Evolutionary conservation across 1,284 basidiomycete species (phyloP), one percentile per base, ranked within the genome.

Genomic region (Ceratobasidium sp.): DNA sequence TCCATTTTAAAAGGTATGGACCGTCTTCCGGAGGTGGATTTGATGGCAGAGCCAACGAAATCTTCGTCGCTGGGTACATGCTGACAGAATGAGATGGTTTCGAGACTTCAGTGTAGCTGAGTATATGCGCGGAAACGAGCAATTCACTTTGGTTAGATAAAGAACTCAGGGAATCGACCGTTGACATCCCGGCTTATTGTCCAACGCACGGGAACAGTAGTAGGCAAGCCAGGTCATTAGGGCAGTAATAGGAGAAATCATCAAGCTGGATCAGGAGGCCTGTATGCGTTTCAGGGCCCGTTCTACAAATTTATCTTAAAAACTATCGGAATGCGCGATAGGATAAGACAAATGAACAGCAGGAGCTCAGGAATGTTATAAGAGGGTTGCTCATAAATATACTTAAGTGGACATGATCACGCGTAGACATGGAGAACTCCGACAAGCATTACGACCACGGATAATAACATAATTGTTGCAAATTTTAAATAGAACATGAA

Each of bases 101-200:
- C n/a, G n/a, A n/a, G n/a, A n/a, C n/a, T n/a, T n/a, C n/a, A n/a
- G n/a, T n/a, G n/a, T n/a, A n/a, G n/a, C n/a, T n/a, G n/a, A n/a
- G n/a, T n/a, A n/a, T n/a, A n/a, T n/a, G n/a, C n/a, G n/a, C n/a
- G n/a, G n/a, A n/a, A n/a, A n/a, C n/a, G n/a, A n/a, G n/a, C n/a
- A n/a, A n/a, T n/a, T n/a, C n/a, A n/a, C n/a, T n/a, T n/a, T n/a
- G n/a, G n/a, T n/a, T n/a, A n/a, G n/a, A n/a, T n/a, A 92, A 93
- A 0, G 91, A 81, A 80, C 90, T 91, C 74, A 94, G 83, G 8
- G 92, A 92, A 82, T 95, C 93, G 51, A 95, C 83, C 17, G 88
- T 89, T 31, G 93, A 80, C 66, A 93, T 79, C 15, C 88, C 89
- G 22, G 93, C 76, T 89, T 88, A 56, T 83, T 81, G 62, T 86